Conservation (phyloP, 2,329 filamentous ascomycete species). For the Colletotrichum abscissum region DNA sequence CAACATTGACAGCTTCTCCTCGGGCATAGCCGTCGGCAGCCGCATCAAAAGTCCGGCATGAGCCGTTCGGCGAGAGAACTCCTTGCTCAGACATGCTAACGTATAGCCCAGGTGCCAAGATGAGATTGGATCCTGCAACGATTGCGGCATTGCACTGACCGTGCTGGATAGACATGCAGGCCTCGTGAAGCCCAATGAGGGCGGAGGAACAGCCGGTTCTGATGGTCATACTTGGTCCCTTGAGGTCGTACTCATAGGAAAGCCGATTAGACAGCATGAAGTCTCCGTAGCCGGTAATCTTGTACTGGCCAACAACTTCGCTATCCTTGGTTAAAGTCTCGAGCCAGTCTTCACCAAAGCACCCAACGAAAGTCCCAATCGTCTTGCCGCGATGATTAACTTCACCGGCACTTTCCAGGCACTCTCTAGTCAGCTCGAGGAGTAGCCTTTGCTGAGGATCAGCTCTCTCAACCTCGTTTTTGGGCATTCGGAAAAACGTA, state of each 20-base stretch:
- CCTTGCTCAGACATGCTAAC: constrained; percentile 39
- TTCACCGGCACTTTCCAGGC: constrained; percentile 47
- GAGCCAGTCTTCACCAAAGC: constrained; percentile 46
- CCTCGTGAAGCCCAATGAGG: constrained; percentile 45
- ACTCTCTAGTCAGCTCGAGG: constrained; percentile 48
- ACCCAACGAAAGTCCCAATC: constrained; percentile 48
- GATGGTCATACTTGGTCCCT: constrained; percentile 44
- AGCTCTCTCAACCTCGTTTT: constrained; percentile 42
- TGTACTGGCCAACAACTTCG: constrained; percentile 36
- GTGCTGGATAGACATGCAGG: constrained; percentile 41
- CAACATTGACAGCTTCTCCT: constrained; percentile 54
- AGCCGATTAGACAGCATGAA: constrained; percentile 45
- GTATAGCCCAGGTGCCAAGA: constrained; percentile 34
- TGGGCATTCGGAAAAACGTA: constrained; percentile 40
- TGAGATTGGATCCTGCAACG: constrained; percentile 47
- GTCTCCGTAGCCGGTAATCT: constrained; percentile 38
- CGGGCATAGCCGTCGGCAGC: constrained; percentile 58
- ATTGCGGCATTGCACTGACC: constrained; percentile 44
- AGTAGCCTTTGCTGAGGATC: constrained; percentile 50
- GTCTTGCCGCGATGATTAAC: constrained; percentile 41
- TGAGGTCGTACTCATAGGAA: constrained; percentile 42
- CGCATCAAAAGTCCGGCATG: constrained; percentile 48
- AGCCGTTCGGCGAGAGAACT: constrained; percentile 41
- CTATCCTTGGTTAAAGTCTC: constrained; percentile 40
- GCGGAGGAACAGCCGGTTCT: constrained; percentile 50